Conservation (phyloP, 306 rosid genomes). For the Prunus padus region DNA sequence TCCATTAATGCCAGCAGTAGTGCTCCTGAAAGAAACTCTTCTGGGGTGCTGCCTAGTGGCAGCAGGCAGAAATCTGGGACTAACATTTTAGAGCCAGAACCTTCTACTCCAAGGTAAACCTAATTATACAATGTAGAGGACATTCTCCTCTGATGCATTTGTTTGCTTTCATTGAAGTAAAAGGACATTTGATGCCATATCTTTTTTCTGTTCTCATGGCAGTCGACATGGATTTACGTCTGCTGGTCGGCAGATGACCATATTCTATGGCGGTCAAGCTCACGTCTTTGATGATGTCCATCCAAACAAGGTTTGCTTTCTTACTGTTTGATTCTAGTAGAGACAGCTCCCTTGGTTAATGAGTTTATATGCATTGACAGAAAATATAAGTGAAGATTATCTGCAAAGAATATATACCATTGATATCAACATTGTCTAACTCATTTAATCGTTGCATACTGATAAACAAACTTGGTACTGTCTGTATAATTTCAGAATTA, state of each 20-base stretch:
- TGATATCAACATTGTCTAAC: background rate
- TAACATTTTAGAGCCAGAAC: conserved; percentile 54
- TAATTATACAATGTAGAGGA: conserved; percentile 1
- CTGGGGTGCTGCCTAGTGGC: conserved; percentile 52
- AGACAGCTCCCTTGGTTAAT: background rate
- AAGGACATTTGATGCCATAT: conserved; percentile 29
- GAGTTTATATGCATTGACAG: background rate
- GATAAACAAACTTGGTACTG: background rate
- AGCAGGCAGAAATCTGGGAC: conserved; percentile 59
- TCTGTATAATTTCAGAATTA: background rate
- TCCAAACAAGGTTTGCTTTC: conserved; percentile 76
- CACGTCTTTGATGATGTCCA: conserved; percentile 96
- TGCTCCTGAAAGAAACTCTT: conserved; percentile 58
- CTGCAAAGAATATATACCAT: background rate
- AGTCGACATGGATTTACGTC: conserved; percentile 66
- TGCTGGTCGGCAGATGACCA: conserved; percentile 87
- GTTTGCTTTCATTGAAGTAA: conserved; percentile 2
- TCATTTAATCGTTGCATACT: background rate
- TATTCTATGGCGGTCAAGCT: conserved; percentile 98
- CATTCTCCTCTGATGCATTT: conserved; percentile 6
- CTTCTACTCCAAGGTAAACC: conserved; percentile 58
- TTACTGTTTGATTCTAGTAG: conserved; percentile 19
- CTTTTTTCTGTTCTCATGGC: conserved; percentile 35
- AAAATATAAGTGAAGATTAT: background rate
- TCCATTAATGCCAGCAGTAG: conserved; percentile 47